Evolutionary conservation across 1,139 yeast species (phyloP).

Genomic region (Suhomyces bokatorum): DNA sequence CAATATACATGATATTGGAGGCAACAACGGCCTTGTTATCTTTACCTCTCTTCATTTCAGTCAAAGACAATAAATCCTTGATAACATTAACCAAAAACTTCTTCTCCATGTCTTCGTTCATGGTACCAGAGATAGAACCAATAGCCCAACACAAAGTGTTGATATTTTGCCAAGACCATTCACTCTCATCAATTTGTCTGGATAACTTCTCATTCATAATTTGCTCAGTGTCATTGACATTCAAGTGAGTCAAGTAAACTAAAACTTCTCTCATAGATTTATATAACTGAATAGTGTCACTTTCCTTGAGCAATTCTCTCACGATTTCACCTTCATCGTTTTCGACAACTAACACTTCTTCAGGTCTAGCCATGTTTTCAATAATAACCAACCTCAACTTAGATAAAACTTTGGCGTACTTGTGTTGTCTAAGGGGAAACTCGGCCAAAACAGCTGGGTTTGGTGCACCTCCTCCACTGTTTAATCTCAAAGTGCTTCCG

Average conservation of each 20-base stretch:
- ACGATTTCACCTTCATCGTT: slow-evolving; percentile 99
- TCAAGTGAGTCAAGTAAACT: slow-evolving; percentile 92
- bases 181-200: slow-evolving; percentile 90
- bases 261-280: slow-evolving; percentile 94
- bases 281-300: slow-evolving; percentile 93
- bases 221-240: slow-evolving; percentile 89
- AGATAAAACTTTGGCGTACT: slow-evolving; percentile 72
- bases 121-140: slow-evolving; percentile 97
- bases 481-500: slow-evolving; percentile 47
- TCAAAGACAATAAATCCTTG: slow-evolving; percentile 83
- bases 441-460: slow-evolving; percentile 76
- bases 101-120: slow-evolving; percentile 98
- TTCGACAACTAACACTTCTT: slow-evolving; percentile 93
- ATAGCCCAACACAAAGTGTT: slow-evolving; percentile 99
- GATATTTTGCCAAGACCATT: slow-evolving; percentile 99
- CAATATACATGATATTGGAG: slow-evolving; percentile 97
- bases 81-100: slow-evolving; percentile 89
- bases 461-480: slow-evolving; percentile 75
- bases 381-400: slow-evolving; percentile 86
- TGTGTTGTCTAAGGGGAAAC: slow-evolving; percentile 83
- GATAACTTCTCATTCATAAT: slow-evolving; percentile 92
- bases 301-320: slow-evolving; percentile 93
- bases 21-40: slow-evolving; percentile 99
- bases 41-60: slow-evolving; percentile 96
- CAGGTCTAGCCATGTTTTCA: slow-evolving; percentile 98